These are phyloP conservation scores for Spathaspora sp. DNA, from an alignment of 805 yeast species.

Conservation along the genomic window DNA sequence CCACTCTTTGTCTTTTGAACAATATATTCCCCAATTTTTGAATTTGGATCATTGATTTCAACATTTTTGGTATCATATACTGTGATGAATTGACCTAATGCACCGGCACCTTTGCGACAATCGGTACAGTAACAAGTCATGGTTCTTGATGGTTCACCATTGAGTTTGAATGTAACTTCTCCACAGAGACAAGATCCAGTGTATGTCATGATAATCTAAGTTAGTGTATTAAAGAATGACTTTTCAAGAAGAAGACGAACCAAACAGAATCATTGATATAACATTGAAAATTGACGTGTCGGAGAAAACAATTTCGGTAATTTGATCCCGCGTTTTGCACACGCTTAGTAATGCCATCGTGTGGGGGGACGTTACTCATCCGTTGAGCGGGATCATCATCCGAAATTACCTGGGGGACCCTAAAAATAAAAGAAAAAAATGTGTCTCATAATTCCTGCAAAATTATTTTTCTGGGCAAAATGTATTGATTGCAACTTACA, in stretches of 20 bases:
- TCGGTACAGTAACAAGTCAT: slow-evolving; percentile 9
- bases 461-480: background rate
- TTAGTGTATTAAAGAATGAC: background rate
- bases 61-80: slow-evolving; percentile 6
- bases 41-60: slow-evolving; percentile 1
- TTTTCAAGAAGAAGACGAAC: background rate
- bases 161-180: slow-evolving; percentile 1
- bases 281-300: background rate
- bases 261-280: background rate
- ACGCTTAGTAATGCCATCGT: background rate
- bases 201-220: slow-evolving; percentile 2
- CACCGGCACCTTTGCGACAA: slow-evolving; percentile 12
- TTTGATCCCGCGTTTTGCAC: background rate
- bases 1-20: slow-evolving; percentile 9
- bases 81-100: slow-evolving; percentile 9
- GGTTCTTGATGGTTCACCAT: slow-evolving; percentile 5
- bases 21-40: slow-evolving; percentile 4
- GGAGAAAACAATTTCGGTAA: no score
- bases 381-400: background rate
- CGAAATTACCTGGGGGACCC: background rate
- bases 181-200: slow-evolving; percentile 11
- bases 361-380: background rate
- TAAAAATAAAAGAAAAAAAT: background rate
- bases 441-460: background rate
- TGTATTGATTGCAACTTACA: no score